These are phyloP conservation scores for Spinellus fusiger DNA, from an alignment of 192 early-diverging fungal genomes.

Conservation along the genomic window DNA sequence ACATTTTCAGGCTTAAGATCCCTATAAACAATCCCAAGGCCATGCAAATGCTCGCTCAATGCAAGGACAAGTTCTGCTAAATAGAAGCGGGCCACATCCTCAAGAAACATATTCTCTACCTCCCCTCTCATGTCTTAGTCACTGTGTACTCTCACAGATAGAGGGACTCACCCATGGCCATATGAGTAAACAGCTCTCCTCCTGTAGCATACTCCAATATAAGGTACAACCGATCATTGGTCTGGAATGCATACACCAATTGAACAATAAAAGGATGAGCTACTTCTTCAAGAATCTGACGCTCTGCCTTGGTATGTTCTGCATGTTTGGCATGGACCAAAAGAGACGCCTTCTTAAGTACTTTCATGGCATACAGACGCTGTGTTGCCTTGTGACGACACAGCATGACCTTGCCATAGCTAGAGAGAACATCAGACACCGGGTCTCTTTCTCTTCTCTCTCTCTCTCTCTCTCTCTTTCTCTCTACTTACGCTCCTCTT, in stretches of 20 bases:
- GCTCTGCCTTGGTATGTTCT: conserved; percentile 81
- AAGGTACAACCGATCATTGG: conserved; percentile 76
- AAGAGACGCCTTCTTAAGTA: conserved; percentile 83
- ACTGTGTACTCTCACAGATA: too few relatives aligned
- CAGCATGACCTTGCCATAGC: conserved; percentile 82
- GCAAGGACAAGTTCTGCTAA: conserved; percentile 81
- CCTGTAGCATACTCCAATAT: conserved; percentile 89
- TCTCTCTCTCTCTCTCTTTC: too few relatives aligned
- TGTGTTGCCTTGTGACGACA: conserved; percentile 61
- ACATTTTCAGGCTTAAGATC: conserved; percentile 76
- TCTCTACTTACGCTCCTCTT: conserved; percentile 43
- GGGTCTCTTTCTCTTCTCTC: neutral
- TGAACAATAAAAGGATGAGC: conserved; percentile 91
- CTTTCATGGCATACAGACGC: conserved; percentile 86
- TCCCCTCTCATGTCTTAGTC: too few relatives aligned
- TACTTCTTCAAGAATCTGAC: conserved; percentile 79
- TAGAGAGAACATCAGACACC: too few relatives aligned
- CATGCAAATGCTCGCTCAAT: conserved; percentile 83
- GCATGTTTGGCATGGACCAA: conserved; percentile 76
- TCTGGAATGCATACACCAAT: conserved; percentile 91
- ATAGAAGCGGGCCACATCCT: conserved; percentile 84
- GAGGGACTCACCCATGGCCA: conserved; percentile 65
- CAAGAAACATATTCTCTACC: conserved; percentile 59
- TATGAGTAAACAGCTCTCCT: conserved; percentile 90
- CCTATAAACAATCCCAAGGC: conserved; percentile 84